Base-by-base conservation (phyloP, 129 eudicot genomes). In the Cynara cardunculus region DNA sequence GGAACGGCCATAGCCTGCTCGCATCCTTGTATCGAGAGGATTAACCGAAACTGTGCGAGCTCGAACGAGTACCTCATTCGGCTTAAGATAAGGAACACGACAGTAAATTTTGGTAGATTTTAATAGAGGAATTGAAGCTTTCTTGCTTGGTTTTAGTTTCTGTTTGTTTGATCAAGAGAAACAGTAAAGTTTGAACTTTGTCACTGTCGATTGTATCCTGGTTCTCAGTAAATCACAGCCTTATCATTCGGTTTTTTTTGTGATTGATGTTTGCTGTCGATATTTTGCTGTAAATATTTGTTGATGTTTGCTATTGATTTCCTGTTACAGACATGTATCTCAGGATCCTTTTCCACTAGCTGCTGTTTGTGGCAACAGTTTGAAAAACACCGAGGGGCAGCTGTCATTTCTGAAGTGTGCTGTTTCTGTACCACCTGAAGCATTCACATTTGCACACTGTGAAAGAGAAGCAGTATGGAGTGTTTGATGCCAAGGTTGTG, bases 1-100 rank as follows among this genome's bases (percentile, higher is more conserved):
- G n/a, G n/a, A n/a, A n/a, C n/a, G n/a, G n/a, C n/a, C n/a, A n/a
- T n/a, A n/a, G n/a, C n/a, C n/a, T n/a, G n/a, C n/a, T n/a, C n/a
- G n/a, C 49, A 95, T 97, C 72, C 99, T 87, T 59, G 87, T 82
- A 24, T 95, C 99, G 72, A 95, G 94, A 27, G 97, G 99, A 90
- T 95, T 95, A 39, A 95, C 86, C 32, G 99, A 92, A 56, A 95
- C 97, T 7, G 99, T 97, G 26, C 97, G 97, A 88, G 93, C 91
- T 35, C 97, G 93, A 78, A 95, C 97, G 25, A 95, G 99, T 7
- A 90, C 92, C 81, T 95, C 93, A 73, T 95, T 79, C 30, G 97
- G 90, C 80, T 88, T 88, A 41, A 95, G 91, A 86, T 88, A 89
- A 69, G 99, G 99, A 24, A 95, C 90, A 21, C 25, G 46, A n/a